These are phyloP conservation scores for Eustoma russellianum DNA, from an alignment of 257 asterid genomes.

Conservation along the genomic window DNA sequence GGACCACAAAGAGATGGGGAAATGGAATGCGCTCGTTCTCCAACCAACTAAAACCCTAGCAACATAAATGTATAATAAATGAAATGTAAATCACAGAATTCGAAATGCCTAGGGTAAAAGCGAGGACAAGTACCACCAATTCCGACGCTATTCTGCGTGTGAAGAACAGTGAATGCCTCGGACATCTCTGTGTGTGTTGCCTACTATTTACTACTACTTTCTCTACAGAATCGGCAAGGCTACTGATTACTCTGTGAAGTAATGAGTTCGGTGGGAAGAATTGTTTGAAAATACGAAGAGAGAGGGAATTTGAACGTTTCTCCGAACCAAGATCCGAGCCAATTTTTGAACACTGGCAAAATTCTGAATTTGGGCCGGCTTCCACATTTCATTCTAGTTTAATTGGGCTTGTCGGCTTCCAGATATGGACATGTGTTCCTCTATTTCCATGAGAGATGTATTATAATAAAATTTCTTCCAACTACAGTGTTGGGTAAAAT, in stretches of 20 bases:
- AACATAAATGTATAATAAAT: background rate
- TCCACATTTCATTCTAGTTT: too few species aligned
- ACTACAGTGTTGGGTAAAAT: too few species aligned
- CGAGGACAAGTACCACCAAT: constrained; percentile 25
- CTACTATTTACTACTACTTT: too few species aligned
- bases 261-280: background rate
- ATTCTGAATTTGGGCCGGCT: too few species aligned
- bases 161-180: constrained; percentile 19
- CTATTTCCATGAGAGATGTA: too few species aligned
- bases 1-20: too few species aligned
- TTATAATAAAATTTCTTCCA: too few species aligned
- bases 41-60: background rate
- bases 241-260: background rate
- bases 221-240: background rate
- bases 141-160: constrained; percentile 19
- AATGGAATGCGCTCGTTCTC: too few species aligned
- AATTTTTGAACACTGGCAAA: background rate
- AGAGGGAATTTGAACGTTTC: constrained; percentile 10
- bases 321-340: background rate
- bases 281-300: constrained; percentile 1
- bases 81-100: too few species aligned
- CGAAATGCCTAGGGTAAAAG: too few species aligned
- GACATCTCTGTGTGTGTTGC: constrained; percentile 8
- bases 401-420: too few species aligned
- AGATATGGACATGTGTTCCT: too few species aligned